phyloP scores from a whole-genome alignment of 768 basidiomycete species.

The Boletus tomentosulus region DNA sequence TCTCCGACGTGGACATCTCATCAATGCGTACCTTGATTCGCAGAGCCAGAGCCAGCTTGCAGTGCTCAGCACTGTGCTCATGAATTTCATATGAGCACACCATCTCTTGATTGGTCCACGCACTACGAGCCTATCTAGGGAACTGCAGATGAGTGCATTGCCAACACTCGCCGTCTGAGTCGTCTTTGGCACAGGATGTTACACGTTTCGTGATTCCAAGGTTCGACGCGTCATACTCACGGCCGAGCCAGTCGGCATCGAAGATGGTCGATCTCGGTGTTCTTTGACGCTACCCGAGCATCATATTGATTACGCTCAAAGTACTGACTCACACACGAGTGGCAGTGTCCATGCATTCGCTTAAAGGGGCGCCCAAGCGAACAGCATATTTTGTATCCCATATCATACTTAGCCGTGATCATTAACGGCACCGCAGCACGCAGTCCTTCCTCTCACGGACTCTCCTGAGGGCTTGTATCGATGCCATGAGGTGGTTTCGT shows the following conservation, averaged over 20 bases:
- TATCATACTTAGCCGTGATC: conserved; percentile 9
- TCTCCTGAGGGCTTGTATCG: conserved; percentile 14
- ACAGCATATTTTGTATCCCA: conserved; percentile 7
- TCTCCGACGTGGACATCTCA: neutral
- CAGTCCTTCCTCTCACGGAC: conserved; percentile 10
- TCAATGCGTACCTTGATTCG: neutral
- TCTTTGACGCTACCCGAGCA: neutral
- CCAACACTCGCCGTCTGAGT: neutral
- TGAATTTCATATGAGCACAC: neutral
- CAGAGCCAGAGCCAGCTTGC: neutral
- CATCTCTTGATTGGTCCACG: neutral
- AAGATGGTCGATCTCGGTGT: neutral
- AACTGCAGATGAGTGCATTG: neutral
- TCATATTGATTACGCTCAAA: conserved; percentile 9
- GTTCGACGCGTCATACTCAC: neutral
- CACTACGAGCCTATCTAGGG: neutral
- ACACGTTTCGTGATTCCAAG: neutral
- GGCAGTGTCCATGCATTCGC: conserved; percentile 18
- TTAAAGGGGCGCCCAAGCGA: conserved; percentile 11
- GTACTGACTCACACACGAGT: conserved; percentile 3
- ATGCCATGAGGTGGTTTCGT: conserved; percentile 40
- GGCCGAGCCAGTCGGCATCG: neutral
- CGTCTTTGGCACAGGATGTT: neutral
- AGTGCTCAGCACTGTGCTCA: neutral
- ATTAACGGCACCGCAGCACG: conserved; percentile 16